These are phyloP conservation scores for Xylaria venustula DNA, from an alignment of 495 filamentous ascomycete species.

Conservation along the genomic window DNA sequence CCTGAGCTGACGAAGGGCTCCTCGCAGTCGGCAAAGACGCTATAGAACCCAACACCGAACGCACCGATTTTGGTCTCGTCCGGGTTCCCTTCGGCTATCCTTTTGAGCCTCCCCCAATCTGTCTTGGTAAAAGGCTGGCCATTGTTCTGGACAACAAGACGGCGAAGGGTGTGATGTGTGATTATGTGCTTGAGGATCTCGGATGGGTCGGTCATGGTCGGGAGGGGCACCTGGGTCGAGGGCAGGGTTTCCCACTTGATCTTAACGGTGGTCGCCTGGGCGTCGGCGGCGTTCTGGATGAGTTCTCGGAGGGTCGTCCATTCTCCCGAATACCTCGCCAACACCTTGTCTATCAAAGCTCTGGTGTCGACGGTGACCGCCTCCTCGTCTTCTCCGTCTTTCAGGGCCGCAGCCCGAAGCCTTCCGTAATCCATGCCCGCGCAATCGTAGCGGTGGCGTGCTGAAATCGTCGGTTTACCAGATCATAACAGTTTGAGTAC, in stretches of 20 bases:
- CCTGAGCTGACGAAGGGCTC: slow-evolving; percentile 95
- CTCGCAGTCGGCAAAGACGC: slow-evolving; percentile 96
- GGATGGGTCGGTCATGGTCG: slow-evolving; percentile 62
- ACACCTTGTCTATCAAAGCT: slow-evolving; percentile 94
- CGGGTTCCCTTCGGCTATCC: slow-evolving; percentile 97
- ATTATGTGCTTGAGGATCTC: slow-evolving; percentile 78
- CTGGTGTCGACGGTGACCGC: slow-evolving; percentile 98
- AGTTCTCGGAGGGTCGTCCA: slow-evolving; percentile 87
- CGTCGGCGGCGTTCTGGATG: slow-evolving; percentile 97
- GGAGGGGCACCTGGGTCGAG: slow-evolving; percentile 71
- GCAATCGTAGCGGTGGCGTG: not conserved
- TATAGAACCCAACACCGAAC: slow-evolving; percentile 98
- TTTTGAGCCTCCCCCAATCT: slow-evolving; percentile 91
- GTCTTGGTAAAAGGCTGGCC: slow-evolving; percentile 79
- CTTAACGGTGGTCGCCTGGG: slow-evolving; percentile 81
- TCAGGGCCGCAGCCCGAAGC: slow-evolving; percentile 82
- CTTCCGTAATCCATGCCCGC: slow-evolving; percentile 71
- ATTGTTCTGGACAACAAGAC: slow-evolving; percentile 85
- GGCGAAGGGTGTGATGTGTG: slow-evolving; percentile 75
- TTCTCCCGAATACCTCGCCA: slow-evolving; percentile 93
- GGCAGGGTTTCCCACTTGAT: slow-evolving; percentile 89
- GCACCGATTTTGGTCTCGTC: slow-evolving; percentile 99
- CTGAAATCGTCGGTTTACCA: not conserved
- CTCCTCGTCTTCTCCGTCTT: slow-evolving; percentile 83
- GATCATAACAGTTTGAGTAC: not conserved